Conservation (phyloP, 208 protist species). For the Trypanosoma rangeli region DNA sequence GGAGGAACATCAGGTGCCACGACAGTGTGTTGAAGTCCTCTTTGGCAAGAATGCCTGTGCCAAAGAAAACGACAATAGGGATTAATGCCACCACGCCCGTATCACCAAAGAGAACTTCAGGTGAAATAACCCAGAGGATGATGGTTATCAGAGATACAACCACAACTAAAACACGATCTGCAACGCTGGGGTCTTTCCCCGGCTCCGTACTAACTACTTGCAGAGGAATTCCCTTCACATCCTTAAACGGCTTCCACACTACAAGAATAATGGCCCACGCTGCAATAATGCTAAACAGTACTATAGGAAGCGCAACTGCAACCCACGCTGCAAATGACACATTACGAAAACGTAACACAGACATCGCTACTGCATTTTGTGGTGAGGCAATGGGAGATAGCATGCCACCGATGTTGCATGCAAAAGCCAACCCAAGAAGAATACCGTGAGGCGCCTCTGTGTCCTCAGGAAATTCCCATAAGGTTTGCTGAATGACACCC, state of each 20-base stretch:
- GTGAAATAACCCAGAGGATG: slow-evolving; percentile 80
- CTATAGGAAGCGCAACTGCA: slow-evolving; percentile 78
- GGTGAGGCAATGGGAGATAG: slow-evolving; percentile 93
- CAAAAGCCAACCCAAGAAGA: slow-evolving; percentile 91
- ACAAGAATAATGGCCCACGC: slow-evolving; percentile 79
- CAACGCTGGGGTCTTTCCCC: slow-evolving; percentile 45
- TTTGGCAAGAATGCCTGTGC: slow-evolving; percentile 89
- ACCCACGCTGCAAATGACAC: slow-evolving; percentile 89
- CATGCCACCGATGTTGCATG: slow-evolving; percentile 95
- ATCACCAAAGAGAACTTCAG: slow-evolving; percentile 88
- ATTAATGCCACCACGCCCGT: slow-evolving; percentile 92
- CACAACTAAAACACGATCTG: slow-evolving; percentile 67
- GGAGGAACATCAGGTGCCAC: slow-evolving; percentile 93
- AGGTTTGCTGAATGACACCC: slow-evolving; percentile 81
- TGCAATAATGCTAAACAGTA: slow-evolving; percentile 53
- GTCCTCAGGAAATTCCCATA: slow-evolving; percentile 87
- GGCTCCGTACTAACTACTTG: slow-evolving; percentile 75
- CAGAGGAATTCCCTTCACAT: slow-evolving; percentile 82
- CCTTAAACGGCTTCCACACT: slow-evolving; percentile 88
- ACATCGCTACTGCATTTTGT: slow-evolving; percentile 93
- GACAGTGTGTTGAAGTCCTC: slow-evolving; percentile 92
- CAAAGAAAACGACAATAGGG: slow-evolving; percentile 93
- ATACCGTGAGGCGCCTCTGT: slow-evolving; percentile 83
- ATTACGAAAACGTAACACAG: slow-evolving; percentile 68
- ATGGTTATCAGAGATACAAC: slow-evolving; percentile 76